These are phyloP conservation scores for Melastoma malabathricum DNA, from an alignment of 345 rosid genomes.

Conservation along the genomic window DNA sequence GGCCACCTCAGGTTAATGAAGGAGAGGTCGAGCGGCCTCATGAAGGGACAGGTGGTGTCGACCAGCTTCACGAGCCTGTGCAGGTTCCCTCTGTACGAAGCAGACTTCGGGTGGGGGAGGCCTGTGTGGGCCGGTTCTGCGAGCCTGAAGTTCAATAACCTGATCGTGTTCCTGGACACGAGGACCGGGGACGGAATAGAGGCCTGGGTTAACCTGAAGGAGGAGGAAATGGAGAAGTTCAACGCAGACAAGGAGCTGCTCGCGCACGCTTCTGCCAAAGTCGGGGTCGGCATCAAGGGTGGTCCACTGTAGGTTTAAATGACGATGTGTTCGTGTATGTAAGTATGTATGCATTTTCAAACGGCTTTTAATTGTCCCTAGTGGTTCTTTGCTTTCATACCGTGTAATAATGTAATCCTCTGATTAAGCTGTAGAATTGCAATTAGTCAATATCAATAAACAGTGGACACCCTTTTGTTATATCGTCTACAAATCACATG, in stretches of 20 bases:
- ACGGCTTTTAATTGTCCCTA: too few species aligned
- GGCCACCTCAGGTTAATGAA: conserved; percentile 9
- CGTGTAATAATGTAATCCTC: too few species aligned
- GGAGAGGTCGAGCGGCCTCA: conserved; percentile 3
- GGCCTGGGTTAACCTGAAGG: conserved; percentile 14
- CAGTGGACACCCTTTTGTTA: too few species aligned
- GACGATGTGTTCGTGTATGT: too few species aligned
- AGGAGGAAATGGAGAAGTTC: conserved; percentile 12
- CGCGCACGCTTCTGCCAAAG: conserved; percentile 1
- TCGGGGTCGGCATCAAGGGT: neutral
- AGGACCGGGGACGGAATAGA: conserved; percentile 22
- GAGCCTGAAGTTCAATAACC: conserved; percentile 18
- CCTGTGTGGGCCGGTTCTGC: conserved; percentile 13
- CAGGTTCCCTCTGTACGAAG: conserved; percentile 12
- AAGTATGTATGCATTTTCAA: too few species aligned
- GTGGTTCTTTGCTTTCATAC: too few species aligned
- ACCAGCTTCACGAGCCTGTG: conserved; percentile 14
- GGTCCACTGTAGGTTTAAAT: neutral
- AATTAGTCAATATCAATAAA: too few species aligned
- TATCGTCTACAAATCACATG: too few species aligned
- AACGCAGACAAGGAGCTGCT: conserved; percentile 11
- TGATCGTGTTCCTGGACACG: conserved; percentile 27
- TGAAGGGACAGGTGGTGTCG: conserved; percentile 14
- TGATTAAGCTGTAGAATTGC: too few species aligned
- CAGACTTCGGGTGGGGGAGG: conserved; percentile 16